These are phyloP conservation scores for Xylariaceae sp. DNA, from an alignment of 2,329 filamentous ascomycete species.

Conservation along the genomic window DNA sequence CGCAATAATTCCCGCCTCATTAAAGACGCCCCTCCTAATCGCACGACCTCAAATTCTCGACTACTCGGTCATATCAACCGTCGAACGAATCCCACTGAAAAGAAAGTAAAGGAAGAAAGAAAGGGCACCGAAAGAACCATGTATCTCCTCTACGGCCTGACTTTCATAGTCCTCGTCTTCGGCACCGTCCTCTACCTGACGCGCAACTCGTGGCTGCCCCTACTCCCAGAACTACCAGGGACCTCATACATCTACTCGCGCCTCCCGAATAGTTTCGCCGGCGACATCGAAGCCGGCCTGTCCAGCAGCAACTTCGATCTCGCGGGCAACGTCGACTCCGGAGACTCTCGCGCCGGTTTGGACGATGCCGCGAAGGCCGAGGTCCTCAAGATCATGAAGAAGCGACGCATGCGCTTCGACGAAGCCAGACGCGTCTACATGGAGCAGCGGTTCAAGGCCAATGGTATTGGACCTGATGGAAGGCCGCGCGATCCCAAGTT, in stretches of 20 bases:
- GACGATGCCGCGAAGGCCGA: conserved; percentile 76
- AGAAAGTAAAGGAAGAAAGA: neutral
- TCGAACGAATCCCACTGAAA: neutral
- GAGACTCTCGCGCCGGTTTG: conserved; percentile 73
- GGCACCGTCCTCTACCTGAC: conserved; percentile 78
- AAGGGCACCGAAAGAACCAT: conserved; percentile 21
- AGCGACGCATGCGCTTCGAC: conserved; percentile 75
- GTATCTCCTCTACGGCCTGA: conserved; percentile 74
- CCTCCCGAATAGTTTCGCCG: conserved; percentile 67
- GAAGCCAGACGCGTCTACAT: conserved; percentile 83
- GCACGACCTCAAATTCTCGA: no score
- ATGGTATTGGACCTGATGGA: conserved; percentile 85
- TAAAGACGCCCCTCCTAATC: no score
- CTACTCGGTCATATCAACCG: neutral
- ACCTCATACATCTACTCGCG: conserved; percentile 61
- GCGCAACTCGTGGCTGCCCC: conserved; percentile 68
- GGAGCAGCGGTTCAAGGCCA: conserved; percentile 77
- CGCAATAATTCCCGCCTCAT: no score
- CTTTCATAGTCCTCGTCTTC: conserved; percentile 63
- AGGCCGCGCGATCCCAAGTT: conserved; percentile 89
- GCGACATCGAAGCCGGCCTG: conserved; percentile 83
- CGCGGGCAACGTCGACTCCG: conserved; percentile 68
- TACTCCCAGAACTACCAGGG: conserved; percentile 44
- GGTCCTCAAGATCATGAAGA: conserved; percentile 87
- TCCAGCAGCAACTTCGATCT: conserved; percentile 81